Evolutionary conservation across 345 rosid genomes (phyloP), one percentile per base, ranked within the genome.

Genomic region (Noccaea bulbosa): DNA sequence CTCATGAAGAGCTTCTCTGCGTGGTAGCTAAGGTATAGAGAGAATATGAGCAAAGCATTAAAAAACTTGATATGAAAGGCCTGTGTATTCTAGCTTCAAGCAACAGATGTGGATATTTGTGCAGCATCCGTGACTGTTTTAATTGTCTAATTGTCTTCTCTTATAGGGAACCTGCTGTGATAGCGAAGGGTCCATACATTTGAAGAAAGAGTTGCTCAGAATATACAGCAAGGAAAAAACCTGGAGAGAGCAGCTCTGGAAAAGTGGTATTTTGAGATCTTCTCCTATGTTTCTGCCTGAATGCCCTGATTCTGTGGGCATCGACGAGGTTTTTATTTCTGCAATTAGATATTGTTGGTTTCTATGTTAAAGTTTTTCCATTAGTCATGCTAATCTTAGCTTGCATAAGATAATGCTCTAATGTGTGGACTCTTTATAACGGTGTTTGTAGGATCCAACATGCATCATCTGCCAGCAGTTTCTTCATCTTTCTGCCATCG

Each of bases 1-100:
- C 96, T 77, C 97, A 93, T 52, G 98, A 93, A 78, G 97, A 93
- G 86, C 98, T 93, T 80, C 96, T 93, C 53, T 93, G 87, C 60
- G 98, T 88, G 70, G 93, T 87, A 48, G 96, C 96, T 62, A 87
- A 88, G 89, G 91, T 85, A 72, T 38, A 58, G 43, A 78, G 75
- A 53, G 69, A 46, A 12, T 61, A 17, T 61, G 24, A 16, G 22
- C 3, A 50, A 27, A 27, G 39, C 8, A 2, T 40, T n/a, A 0
- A 16, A 48, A 35, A 17, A 27, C 30, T 6, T 64, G 35, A 37
- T n/a, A 65, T 37, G 10, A 22, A 22, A 24, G 37, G 39, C 38
- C 50, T 22, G 24, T 72, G 40, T 33, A 56, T 48, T 58, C 37
- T 33, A 59, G 62, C 12, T 50, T 62, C 53, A 62, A 17, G 69